These are phyloP conservation scores for Salix viminalis DNA, from an alignment of 345 rosid species.

Conservation along the genomic window DNA sequence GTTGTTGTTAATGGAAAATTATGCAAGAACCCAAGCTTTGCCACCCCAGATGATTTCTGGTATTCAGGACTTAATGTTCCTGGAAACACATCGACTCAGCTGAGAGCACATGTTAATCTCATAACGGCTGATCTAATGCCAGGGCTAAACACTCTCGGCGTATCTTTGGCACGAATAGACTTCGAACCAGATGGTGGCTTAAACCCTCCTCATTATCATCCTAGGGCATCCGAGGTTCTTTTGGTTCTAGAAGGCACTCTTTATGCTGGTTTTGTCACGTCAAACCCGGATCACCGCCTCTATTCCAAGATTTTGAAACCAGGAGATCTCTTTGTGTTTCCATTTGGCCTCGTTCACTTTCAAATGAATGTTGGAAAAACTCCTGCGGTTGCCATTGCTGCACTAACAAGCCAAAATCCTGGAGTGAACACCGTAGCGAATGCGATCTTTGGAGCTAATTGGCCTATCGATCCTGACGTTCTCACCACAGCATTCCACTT, in stretches of 20 bases:
- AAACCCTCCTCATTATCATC: slow-evolving; percentile 22
- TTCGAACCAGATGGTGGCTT: slow-evolving; percentile 12
- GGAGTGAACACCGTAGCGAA: slow-evolving; percentile 12
- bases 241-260: background rate
- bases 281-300: slow-evolving; percentile 11
- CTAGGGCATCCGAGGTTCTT: slow-evolving; percentile 17
- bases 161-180: slow-evolving; percentile 11
- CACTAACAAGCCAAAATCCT: slow-evolving; percentile 17
- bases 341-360: slow-evolving; percentile 11
- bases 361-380: slow-evolving; percentile 10
- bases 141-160: slow-evolving; percentile 16
- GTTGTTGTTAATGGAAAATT: slow-evolving; percentile 22
- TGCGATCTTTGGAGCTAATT: background rate
- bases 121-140: slow-evolving; percentile 2
- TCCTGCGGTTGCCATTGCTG: slow-evolving; percentile 10
- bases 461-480: slow-evolving; percentile 9
- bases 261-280: slow-evolving; percentile 14
- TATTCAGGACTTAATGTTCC: slow-evolving; percentile 16
- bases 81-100: background rate
- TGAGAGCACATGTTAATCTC: slow-evolving; percentile 5
- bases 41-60: slow-evolving; percentile 9
- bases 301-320: slow-evolving; percentile 3
- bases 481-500: slow-evolving; percentile 16
- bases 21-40: slow-evolving; percentile 13
- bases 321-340: slow-evolving; percentile 20